Evolutionary conservation across 2,329 filamentous ascomycete species (phyloP), one percentile per base, ranked within the genome.

Genomic region (Pseudogymnoascus sp.): DNA sequence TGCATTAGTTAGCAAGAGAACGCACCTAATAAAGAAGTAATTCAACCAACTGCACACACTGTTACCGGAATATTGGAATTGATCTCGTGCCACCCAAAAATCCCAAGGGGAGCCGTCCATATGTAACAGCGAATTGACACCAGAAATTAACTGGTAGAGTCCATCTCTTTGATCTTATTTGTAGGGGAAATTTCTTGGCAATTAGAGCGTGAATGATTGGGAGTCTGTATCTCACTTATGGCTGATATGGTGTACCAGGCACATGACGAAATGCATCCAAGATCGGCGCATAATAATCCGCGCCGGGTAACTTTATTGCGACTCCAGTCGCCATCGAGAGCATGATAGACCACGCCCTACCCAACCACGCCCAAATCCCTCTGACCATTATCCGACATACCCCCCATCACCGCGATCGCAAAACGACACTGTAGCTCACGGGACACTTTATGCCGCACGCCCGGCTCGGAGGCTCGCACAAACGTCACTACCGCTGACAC

Each of bases 201-300:
- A 54, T 33, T 33, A 21, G 33, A 17, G 2, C n/a, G 15, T 54
- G 7, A 13, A 33, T 33, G 15, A 54, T 11, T 21, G 29, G 29
- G 9, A 33, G 29, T 3, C 13, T 33, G 5, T 33, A 21, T 54
- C 26, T 33, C 21, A 13, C 17, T n/a, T 47, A 26, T 17, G 21
- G 21, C 8, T 29, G 11, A 8, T 21, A 11, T 21, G n/a, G 5
- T 33, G 47, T 54, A 15, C 29, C 47, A 54, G 26, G 29, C 29
- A 50, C 44, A 50, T 50, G 26, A 50, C 26, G 44, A 50, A 31
- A 50, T 54, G 26, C 5, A 37, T 41, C 39, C n/a, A 54, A 54
- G 29, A 54, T 54, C 47, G 47, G 47, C 47, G 5, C 47, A 54
- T 54, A 54, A 54, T 54, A 54, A 54, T 54, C 47, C 47, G 47